A percentile compares a stretch with the other conserved stretches of the same genome.
These are phyloP conservation scores for Calocera viscosa DNA, from an alignment of 768 basidiomycete genomes.

Conservation along the genomic window DNA sequence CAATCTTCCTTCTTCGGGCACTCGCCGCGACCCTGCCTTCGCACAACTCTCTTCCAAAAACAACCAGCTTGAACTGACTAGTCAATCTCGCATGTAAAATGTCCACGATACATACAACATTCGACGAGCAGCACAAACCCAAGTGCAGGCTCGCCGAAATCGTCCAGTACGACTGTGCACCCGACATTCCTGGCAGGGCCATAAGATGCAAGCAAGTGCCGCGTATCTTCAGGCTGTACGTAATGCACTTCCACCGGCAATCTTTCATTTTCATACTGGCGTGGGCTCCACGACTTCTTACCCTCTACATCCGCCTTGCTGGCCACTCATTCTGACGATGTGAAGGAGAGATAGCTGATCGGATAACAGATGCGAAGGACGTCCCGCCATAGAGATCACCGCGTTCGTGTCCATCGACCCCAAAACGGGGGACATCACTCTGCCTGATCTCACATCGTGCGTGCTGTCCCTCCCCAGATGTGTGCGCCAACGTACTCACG, in stretches of 20 bases:
- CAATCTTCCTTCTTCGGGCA: too few species aligned
- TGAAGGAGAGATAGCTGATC: neutral
- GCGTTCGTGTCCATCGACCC: constrained; percentile 21
- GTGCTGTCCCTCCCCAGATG: neutral
- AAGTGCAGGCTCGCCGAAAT: neutral
- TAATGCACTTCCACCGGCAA: constrained; percentile 49
- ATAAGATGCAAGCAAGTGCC: constrained; percentile 17
- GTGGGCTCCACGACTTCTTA: neutral
- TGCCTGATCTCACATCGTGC: constrained; percentile 10
- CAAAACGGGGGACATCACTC: constrained; percentile 13
- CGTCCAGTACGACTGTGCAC: neutral
- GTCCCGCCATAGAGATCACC: constrained; percentile 61
- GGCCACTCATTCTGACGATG: neutral
- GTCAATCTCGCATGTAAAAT: neutral
- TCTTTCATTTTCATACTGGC: constrained; percentile 25
- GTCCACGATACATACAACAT: neutral
- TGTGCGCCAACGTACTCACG: neutral
- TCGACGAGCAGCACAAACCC: neutral
- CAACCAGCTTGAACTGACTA: neutral
- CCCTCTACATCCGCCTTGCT: too few species aligned
- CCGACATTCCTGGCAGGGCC: neutral
- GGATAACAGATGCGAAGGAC: constrained; percentile 45
- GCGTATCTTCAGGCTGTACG: constrained; percentile 46
- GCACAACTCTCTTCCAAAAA: neutral
- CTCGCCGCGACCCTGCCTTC: neutral